Base-by-base conservation (phyloP, 78 protist species). In the Andalucia godoyi region DNA sequence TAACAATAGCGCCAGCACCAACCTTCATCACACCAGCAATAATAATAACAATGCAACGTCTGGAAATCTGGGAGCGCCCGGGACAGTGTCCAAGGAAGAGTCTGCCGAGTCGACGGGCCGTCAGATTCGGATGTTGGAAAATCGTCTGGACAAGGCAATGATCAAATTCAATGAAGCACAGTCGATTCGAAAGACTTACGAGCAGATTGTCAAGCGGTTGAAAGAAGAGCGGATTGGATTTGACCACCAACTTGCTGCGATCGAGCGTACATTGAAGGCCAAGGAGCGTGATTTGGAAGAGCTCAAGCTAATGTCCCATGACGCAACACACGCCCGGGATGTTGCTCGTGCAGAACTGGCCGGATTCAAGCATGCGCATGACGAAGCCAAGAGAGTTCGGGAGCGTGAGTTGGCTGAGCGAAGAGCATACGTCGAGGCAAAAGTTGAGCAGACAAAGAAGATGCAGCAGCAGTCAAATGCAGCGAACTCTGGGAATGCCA, bases 151-250 rank as follows among this genome's bases (percentile, higher is more conserved):
- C 37, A 79, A 80, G 74, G 63, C 77, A 30, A 55, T 64, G 34
- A 66, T 79, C 66, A 74, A 76, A 63, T 66, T 54, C 59, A 79
- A 80, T 78, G 86, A 79, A 51, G 85, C 86, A 8, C 74, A 60
- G 55, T 9, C 77, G 65, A 79, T 85, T 30, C 49, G 70, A 6
- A 70, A 76, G 57, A 85, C 90, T 12, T 85, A 85, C 73, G 75
- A 79, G 52, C 76, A 75, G 75, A 85, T 85, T 36, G 64, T 70
- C 33, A 58, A 77, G 57, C 54, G 85, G 15, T 81, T 84, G 21
- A 55, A 79, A 57, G 83, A 84, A 40, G 90, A 85, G 74, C 66
- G 85, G 30, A 45, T 80, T 10, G 49, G 47, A 8, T 85, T 79
- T 42, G 85, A 79, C 52, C 63, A 62, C 53, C 84, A 74, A 69